Percentiles rank a stretch among this genome's conserved stretches.
These are phyloP conservation scores for Roridomyces roridus DNA, from an alignment of 768 basidiomycete genomes.

Conservation along the genomic window DNA sequence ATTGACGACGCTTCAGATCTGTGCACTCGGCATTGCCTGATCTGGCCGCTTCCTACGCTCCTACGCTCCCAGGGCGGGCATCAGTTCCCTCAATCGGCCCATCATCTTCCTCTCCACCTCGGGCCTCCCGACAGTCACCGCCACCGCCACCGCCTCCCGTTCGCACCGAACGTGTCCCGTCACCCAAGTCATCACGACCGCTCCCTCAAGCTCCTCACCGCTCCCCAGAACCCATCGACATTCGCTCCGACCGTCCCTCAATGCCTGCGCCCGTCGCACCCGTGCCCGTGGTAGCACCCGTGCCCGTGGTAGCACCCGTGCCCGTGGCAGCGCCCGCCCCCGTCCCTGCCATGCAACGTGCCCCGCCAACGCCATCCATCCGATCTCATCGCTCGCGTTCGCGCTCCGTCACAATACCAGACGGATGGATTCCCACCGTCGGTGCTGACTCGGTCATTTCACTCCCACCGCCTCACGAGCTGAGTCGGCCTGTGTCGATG, in stretches of 20 bases:
- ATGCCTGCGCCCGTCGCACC: not conserved
- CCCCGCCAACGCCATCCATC: no score
- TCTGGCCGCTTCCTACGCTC: conserved; percentile 8
- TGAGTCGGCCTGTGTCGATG: conserved; percentile 35
- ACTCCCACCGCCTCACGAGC: conserved; percentile 59
- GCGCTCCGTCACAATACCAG: no score
- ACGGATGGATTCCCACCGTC: conserved; percentile 56
- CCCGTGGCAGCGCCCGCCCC: no score
- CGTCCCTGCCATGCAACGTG: no score
- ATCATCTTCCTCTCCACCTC: not conserved
- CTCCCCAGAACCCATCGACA: conserved; percentile 15
- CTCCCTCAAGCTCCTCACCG: conserved; percentile 5
- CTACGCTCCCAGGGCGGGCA: conserved; percentile 9
- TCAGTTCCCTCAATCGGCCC: not conserved
- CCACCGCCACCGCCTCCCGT: not conserved
- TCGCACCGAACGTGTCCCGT: not conserved
- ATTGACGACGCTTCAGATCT: conserved; percentile 1
- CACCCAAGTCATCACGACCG: conserved; percentile 9
- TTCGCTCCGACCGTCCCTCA: not conserved
- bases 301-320: not conserved
- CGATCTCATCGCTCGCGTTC: conserved; percentile 31
- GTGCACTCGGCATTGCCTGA: conserved; percentile 7
- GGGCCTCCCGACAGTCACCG: not conserved
- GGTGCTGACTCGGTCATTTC: conserved; percentile 42
- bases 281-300: no score